Evolutionary conservation across 805 yeast species (phyloP).

Genomic region (Kregervanrija delftensis): DNA sequence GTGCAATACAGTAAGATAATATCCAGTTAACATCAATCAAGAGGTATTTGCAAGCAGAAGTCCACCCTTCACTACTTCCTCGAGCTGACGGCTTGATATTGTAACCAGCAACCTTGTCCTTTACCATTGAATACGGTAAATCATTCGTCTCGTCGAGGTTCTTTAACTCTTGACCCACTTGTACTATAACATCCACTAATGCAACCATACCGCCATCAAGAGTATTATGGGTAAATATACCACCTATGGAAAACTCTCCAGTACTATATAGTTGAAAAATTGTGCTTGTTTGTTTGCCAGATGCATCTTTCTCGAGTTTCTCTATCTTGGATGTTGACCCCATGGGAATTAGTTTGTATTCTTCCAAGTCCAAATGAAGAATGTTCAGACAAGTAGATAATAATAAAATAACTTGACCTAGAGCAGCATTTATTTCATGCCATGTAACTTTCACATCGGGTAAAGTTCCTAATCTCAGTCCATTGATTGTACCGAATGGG

Average conservation of each 20-base stretch:
- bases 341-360: constrained; percentile 68
- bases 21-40: constrained; percentile 82
- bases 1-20: constrained; percentile 58
- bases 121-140: constrained; percentile 66
- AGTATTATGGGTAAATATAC: constrained; percentile 65
- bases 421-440: constrained; percentile 87
- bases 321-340: constrained; percentile 80
- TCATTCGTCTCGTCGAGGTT: constrained; percentile 48
- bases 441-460: constrained; percentile 63
- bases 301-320: constrained; percentile 34
- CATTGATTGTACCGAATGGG: constrained; percentile 81
- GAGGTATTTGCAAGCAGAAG: constrained; percentile 77
- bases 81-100: constrained; percentile 63
- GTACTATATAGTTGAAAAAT: constrained; percentile 54
- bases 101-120: constrained; percentile 70
- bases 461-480: constrained; percentile 68
- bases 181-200: constrained; percentile 52
- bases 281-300: constrained; percentile 28
- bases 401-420: constrained; percentile 75
- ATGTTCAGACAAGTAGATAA: constrained; percentile 57
- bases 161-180: constrained; percentile 39
- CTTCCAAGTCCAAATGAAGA: constrained; percentile 46
- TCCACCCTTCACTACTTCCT: constrained; percentile 74
- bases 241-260: constrained; percentile 67
- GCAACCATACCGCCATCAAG: constrained; percentile 81